Base-by-base conservation (phyloP, 164 flowering plant species). In the Cinnamomum micranthum region DNA sequence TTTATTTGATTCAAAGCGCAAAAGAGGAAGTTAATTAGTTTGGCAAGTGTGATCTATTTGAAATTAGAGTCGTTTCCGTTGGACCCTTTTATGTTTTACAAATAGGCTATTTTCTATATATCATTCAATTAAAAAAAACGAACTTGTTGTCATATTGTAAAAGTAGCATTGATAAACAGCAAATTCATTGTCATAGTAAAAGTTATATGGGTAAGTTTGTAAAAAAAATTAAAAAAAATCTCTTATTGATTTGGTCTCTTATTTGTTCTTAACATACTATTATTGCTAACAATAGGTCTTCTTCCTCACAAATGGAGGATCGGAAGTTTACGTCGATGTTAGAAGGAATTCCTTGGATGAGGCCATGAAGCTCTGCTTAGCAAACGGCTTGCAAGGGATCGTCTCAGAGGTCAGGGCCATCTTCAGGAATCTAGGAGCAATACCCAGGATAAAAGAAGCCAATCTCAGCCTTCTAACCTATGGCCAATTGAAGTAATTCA, bases 301-400 rank as follows among this genome's bases (percentile, higher is more conserved):
- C 84, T 94, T 94, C 85, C 84, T 96, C 50, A 92, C 99, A 14
- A 88, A 94, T 73, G 99, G 97, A 17, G 98, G 97, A 20, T 74
- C 77, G 0, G 97, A 92, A 85, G 66, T 85, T 14, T 91, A 85
- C 81, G 14, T 70, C 15, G 99, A 96, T 72, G 86, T 81, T n/a
- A 85, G 99, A 74, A 90, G 97, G 73, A 96, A 94, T 64, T 87
- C 94, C 1, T 78, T 96, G 78, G 98, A 94, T 52, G 99, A 90
- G 72, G 99, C 98, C 27, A 63, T 89, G 3, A 91, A 90, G 65
- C 75, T 87, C 22, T 90, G 94, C 82, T 52, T 88, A 73, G 97
- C 82, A 65, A 85, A 87, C 6, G 97, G 89, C 3, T 73, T 96
- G 69, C 88, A 96, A 68, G 99, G 99, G 50, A 87, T 96, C 69